phyloP scores from a whole-genome alignment of 441 rosid genomes.

The Melastoma candidum region DNA sequence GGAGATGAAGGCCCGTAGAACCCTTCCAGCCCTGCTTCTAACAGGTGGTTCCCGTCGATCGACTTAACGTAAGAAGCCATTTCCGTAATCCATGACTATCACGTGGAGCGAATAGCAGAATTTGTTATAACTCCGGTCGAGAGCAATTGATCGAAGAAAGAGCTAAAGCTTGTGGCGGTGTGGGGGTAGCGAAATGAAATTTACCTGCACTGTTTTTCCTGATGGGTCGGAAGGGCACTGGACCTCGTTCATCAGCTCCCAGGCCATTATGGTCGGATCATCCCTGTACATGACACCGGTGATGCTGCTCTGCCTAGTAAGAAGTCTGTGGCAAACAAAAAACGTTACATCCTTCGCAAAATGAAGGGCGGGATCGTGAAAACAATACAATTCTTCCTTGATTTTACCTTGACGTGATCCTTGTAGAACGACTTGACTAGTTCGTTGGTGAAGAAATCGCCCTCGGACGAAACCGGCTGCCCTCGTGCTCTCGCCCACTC shows the following conservation, averaged over 20 bases:
- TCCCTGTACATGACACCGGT: constrained; percentile 36
- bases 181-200: background rate
- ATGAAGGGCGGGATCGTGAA: too few species aligned
- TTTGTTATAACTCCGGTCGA: background rate
- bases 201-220: constrained; percentile 30
- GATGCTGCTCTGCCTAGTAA: constrained; percentile 35
- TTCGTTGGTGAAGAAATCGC: constrained; percentile 45
- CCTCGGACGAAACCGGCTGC: constrained; percentile 24
- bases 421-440: constrained; percentile 34
- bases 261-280: constrained; percentile 53
- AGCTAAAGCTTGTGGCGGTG: background rate
- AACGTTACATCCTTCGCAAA: too few species aligned
- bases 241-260: constrained; percentile 65
- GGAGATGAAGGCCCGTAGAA: constrained; percentile 32
- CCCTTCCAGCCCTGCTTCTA: constrained; percentile 32
- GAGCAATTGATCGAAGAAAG: background rate
- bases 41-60: constrained; percentile 26
- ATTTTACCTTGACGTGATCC: constrained; percentile 36
- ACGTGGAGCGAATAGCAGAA: background rate
- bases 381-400: background rate
- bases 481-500: constrained; percentile 44
- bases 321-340: constrained; percentile 17
- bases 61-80: constrained; percentile 31
- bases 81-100: constrained; percentile 29
- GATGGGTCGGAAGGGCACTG: constrained; percentile 38